Evolutionary conservation across 352 stramenopile genomes (phyloP), one percentile per base, ranked within the genome.

Genomic region (Phytophthora ohioensis): DNA sequence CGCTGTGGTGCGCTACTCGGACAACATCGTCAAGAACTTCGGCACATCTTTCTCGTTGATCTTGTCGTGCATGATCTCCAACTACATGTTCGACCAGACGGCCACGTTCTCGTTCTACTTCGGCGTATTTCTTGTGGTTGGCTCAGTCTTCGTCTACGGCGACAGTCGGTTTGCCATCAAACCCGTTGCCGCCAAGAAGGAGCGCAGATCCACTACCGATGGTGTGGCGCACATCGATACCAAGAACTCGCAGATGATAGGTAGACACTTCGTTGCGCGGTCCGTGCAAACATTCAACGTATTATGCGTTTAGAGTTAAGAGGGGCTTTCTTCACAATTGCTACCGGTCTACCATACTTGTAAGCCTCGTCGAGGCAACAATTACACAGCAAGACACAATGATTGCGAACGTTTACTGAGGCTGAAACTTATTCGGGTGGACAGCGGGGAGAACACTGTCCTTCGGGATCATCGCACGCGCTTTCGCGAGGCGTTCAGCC

Each of bases 1-100:
- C 6, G 88, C 87, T 0, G 90, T 96, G 62, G 88, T 96, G 74
- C 84, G 88, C 17, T 96, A 90, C 79, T 95, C 90, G 62, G 90
- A 96, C 85, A 96, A 96, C 67, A 88, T 96, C 51, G 84, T 96
- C 71, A 96, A 96, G 81, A 96, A 95, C 72, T 96, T 96, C 59
- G 90, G 86, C 76, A 95, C 90, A 31, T 92, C 86, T 15, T 93
- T 96, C 75, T 95, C 90, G 57, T 79, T 96, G 58, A 85, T 96
- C 66, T 84, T 96, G 36, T 94, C 86, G 64, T 94, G 88, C 79
- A 85, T 96, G 60, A 92, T 96, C 78, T 95, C 90, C 67, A 95
- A 95, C 76, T 93, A 93, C 75, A 91, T 96, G 78, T 96, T 94
- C 64, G 63, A 85, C 74, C 81, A 93, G 75, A 85, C 78, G 17